Evolutionary conservation across 495 filamentous ascomycete genomes (phyloP).

Genomic region (Aspergillus hancockii): DNA sequence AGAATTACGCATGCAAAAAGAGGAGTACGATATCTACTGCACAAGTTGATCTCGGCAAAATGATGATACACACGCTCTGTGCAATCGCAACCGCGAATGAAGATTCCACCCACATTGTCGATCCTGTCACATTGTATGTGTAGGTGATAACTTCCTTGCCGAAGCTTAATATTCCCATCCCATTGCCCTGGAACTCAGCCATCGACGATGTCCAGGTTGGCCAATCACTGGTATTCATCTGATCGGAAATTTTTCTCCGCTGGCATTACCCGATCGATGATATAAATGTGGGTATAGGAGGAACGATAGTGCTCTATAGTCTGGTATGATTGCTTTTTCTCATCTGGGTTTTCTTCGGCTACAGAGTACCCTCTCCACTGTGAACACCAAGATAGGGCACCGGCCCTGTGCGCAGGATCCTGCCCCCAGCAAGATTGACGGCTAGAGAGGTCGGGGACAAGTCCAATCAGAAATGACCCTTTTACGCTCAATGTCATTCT

Average conservation of each 20-base stretch:
- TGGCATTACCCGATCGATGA: conserved; percentile 4
- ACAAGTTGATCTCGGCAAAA: not conserved
- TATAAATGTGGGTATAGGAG: conserved; percentile 3
- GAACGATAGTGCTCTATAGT: conserved; percentile 6
- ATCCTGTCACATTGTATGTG: conserved; percentile 1
- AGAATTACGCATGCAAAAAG: not conserved
- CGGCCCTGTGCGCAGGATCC: not conserved
- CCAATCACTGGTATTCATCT: conserved; percentile 16
- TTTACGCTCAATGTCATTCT: not conserved
- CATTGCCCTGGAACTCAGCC: conserved; percentile 8
- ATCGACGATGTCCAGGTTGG: conserved; percentile 10
- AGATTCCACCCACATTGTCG: conserved; percentile 6
- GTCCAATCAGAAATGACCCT: not conserved
- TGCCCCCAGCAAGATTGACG: not conserved
- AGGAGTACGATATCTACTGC: not conserved
- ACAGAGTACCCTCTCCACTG: not conserved
- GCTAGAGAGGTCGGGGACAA: not conserved
- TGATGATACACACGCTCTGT: not conserved
- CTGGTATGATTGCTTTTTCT: not conserved
- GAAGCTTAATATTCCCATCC: conserved; percentile 20
- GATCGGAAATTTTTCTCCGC: conserved; percentile 11
- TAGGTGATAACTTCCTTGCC: not conserved
- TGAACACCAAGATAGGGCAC: not conserved
- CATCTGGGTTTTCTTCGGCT: not conserved
- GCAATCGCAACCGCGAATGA: not conserved